Evolutionary conservation across 2,329 filamentous ascomycete species (phyloP).

Genomic region (Xylaria hypoxylon): DNA sequence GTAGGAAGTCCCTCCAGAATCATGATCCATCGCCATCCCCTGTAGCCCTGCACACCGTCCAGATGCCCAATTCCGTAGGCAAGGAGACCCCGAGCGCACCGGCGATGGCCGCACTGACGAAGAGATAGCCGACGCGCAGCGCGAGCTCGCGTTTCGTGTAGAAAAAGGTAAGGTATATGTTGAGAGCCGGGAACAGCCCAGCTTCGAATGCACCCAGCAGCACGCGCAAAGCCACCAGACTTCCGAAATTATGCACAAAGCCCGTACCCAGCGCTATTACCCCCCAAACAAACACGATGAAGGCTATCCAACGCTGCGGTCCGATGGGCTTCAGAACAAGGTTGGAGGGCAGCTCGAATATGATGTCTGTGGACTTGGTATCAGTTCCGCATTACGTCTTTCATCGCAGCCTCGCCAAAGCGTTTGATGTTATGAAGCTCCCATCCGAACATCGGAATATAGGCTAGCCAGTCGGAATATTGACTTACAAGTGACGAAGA

Average conservation of each 20-base stretch:
- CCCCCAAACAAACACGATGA: conserved; percentile 74
- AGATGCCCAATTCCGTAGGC: conserved; percentile 80
- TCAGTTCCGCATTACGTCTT: background rate
- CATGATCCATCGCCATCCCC: conserved; percentile 80
- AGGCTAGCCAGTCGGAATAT: conserved; percentile 46
- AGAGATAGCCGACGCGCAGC: conserved; percentile 78
- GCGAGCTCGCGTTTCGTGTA: conserved; percentile 80
- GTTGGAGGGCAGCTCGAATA: conserved; percentile 74
- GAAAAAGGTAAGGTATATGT: conserved; percentile 72
- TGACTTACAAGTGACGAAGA: conserved; percentile 71
- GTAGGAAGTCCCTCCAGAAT: conserved; percentile 63
- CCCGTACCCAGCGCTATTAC: conserved; percentile 77
- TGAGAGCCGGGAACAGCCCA: conserved; percentile 48
- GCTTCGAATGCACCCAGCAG: conserved; percentile 70
- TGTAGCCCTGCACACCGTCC: conserved; percentile 72
- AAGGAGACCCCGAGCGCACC: conserved; percentile 79
- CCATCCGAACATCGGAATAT: too few species aligned
- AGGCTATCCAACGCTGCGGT: conserved; percentile 71
- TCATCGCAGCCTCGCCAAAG: background rate
- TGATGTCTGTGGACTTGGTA: conserved; percentile 51
- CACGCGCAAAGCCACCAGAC: conserved; percentile 75
- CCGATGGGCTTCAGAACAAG: conserved; percentile 72
- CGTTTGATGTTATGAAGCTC: background rate
- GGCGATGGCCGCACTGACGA: conserved; percentile 76
- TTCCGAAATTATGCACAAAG: conserved; percentile 72